These are phyloP conservation scores for Schizosaccharomyces pombe DNA, from an alignment of 805 yeast genomes.

Conservation along the genomic window ASM294v3 CU329670.1:4027001-4027500, in stretches of 20 bases:
- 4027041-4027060: no score
- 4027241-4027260: background rate
- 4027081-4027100: no score
- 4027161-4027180: no score
- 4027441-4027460: background rate
- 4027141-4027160: no score
- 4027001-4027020: no score
- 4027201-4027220: background rate
- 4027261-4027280: background rate
- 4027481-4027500: constrained; percentile 11
- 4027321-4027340: background rate
- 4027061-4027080: no score
- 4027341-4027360: background rate
- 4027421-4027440: background rate
- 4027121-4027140: no score
- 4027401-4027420: background rate
- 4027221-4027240: background rate
- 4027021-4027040: no score
- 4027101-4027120: no score
- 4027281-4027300: background rate
- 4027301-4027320: background rate
- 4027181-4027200: background rate
- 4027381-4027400: background rate
- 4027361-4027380: background rate
- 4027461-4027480: background rate